phyloP scores from a whole-genome alignment of 78 protist genomes.

The Dictyostelium discoideum region DNA sequence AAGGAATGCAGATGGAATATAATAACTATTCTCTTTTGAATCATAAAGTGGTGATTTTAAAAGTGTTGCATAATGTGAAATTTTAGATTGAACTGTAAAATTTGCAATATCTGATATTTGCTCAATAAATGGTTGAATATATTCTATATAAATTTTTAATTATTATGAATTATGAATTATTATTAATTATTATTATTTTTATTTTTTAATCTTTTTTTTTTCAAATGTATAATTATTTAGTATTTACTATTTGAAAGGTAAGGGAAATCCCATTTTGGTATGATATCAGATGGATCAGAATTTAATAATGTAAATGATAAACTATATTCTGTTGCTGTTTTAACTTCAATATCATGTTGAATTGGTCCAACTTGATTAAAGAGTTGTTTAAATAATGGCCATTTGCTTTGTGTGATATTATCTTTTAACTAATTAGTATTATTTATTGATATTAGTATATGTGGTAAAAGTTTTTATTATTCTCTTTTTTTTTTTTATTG shows the following conservation, averaged over 20 bases:
- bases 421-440: not conserved
- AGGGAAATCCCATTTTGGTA: constrained; percentile 73
- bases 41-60: constrained; percentile 53
- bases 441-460: too few relatives aligned
- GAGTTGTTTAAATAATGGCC: constrained; percentile 53
- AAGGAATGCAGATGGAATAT: constrained; percentile 42
- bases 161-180: too few relatives aligned
- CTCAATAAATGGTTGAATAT: constrained; percentile 51
- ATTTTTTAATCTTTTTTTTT: not conserved
- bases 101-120: constrained; percentile 79
- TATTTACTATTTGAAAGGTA: constrained; percentile 58
- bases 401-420: not conserved
- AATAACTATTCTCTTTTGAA: not conserved
- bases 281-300: constrained; percentile 60
- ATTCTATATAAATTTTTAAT: not conserved
- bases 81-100: constrained; percentile 74
- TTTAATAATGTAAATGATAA: constrained; percentile 74
- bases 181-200: not conserved
- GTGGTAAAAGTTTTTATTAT: too few relatives aligned
- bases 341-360: constrained; percentile 50
- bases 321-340: constrained; percentile 69
- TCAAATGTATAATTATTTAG: too few relatives aligned
- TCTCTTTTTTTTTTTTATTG: not conserved
- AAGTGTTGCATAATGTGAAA: constrained; percentile 72
- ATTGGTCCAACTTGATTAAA: not conserved